These are phyloP conservation scores for Leccinellum rugosiceps DNA, from an alignment of 768 basidiomycete species.

Conservation along the genomic window DNA sequence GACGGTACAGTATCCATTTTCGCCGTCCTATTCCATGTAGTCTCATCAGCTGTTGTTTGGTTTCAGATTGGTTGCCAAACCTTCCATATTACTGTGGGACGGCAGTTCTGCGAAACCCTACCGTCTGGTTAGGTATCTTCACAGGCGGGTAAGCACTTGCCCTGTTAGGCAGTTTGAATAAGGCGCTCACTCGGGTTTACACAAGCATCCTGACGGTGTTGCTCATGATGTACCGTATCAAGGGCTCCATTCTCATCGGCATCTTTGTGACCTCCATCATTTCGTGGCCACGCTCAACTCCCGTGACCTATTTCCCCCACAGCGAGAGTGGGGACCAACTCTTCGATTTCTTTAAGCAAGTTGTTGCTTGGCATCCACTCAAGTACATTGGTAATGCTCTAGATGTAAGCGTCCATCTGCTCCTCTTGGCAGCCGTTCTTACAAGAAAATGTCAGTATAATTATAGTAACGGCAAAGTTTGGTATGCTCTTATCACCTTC, in stretches of 20 bases:
- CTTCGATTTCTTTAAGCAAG: conserved; percentile 83
- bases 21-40: conserved; percentile 1
- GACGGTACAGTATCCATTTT: conserved; percentile 34
- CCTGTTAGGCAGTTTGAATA: not conserved
- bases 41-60: conserved; percentile 5
- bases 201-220: conserved; percentile 69
- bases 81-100: conserved; percentile 60
- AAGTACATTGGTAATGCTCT: conserved; percentile 61
- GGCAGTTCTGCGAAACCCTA: conserved; percentile 67
- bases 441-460: conserved; percentile 37
- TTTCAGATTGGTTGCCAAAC: conserved; percentile 40
- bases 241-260: conserved; percentile 78
- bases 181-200: conserved; percentile 1
- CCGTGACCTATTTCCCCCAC: conserved; percentile 81
- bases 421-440: not conserved
- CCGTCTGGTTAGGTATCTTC: conserved; percentile 88
- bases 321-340: conserved; percentile 61
- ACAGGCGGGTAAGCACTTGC: conserved; percentile 62
- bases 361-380: conserved; percentile 72
- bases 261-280: conserved; percentile 83
- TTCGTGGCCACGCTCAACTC: conserved; percentile 82
- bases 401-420: conserved; percentile 44
- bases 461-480: conserved; percentile 65
- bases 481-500: conserved; percentile 88
- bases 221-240: conserved; percentile 81